Evolutionary conservation across 2,329 filamentous ascomycete genomes (phyloP), one percentile per base, ranked within the genome.

Genomic region (Hymenoscyphus scutula): DNA sequence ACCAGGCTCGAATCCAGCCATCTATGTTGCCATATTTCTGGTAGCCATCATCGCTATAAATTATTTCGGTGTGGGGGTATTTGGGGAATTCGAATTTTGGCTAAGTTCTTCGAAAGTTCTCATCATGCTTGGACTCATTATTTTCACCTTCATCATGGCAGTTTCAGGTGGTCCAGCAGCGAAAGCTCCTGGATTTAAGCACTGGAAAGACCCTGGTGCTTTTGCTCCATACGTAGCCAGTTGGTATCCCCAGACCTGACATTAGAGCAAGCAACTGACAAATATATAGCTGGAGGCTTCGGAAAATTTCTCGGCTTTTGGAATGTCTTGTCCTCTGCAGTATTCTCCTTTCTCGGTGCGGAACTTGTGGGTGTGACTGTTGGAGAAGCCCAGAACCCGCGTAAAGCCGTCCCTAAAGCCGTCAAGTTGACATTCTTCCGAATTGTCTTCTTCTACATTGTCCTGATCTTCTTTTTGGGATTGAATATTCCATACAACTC

Each of bases 1-100:
- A 13, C 62, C 65, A 15, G 64, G 60, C 56, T 81, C 94, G 61
- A 93, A 94, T 71, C 87, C 90, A 0, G 91, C 89, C 58, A 89
- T 94, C 13, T 95, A 87, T 77, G 92, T 96, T 61, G 82, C 91
- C 45, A 81, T 90, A 57, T 87, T 90, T 76, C 77, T 90, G 3
- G 78, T 89, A 29, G 65, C 77, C 59, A 89, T 90, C 69, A 69
- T 89, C 62, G 75, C 73, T 67, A 88, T 90, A 79, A 91, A 90
- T 74, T 87, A 86, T 72, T 88, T 89, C 64, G 76, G 73, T 17
- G 68, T 74, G 32, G 65, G 66, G 5, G 64, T 71, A 60, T 74
- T 74, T 58, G 72, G 72, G 63, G 73, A 74, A 71, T 81, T 84
- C 65, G 83, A 85, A 69, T 74, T 89, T 81, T 81, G 87, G 80